A percentile compares a stretch with the other conserved stretches of the same genome.
These are phyloP conservation scores for Talaromyces amestolkiae DNA, from an alignment of 2,329 filamentous ascomycete species.

Conservation along the genomic window DNA sequence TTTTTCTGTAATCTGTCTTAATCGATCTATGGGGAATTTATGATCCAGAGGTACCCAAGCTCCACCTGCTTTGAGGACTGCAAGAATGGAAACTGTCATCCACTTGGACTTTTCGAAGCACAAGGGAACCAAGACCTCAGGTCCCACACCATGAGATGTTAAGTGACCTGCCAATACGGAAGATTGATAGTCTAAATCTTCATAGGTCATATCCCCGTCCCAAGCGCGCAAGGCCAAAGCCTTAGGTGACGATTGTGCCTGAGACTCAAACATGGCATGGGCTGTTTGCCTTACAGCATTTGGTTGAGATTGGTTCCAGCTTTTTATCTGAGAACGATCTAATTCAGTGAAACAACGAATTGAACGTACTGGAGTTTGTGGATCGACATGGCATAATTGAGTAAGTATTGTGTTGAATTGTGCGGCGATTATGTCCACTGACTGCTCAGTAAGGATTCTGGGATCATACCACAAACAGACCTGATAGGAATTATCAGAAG, in stretches of 20 bases:
- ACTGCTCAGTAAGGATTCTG: too few species aligned
- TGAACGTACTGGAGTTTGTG: too few species aligned
- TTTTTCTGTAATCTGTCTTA: background rate
- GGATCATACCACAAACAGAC: too few species aligned
- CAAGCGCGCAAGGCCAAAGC: constrained; percentile 24
- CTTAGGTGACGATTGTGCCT: background rate
- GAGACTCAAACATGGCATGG: background rate
- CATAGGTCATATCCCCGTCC: constrained; percentile 35
- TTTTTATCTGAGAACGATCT: too few species aligned
- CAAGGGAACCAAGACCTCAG: constrained; percentile 27
- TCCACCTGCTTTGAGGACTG: constrained; percentile 26
- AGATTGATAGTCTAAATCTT: constrained; percentile 27
- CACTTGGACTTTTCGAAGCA: constrained; percentile 22
- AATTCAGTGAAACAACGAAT: too few species aligned
- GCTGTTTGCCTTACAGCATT: too few species aligned
- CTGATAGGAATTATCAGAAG: too few species aligned
- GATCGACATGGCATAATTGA: too few species aligned
- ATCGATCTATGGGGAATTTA: background rate
- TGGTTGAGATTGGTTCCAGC: too few species aligned
- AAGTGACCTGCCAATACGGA: too few species aligned
- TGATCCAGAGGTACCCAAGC: constrained; percentile 36
- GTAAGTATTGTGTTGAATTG: too few species aligned
- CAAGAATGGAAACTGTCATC: constrained; percentile 20
- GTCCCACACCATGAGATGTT: constrained; percentile 31
- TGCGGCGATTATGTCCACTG: too few species aligned